Evolutionary conservation across 1,284 basidiomycete species (phyloP), one percentile per base, ranked within the genome.

Genomic region (Heterobasidion annosum): DNA sequence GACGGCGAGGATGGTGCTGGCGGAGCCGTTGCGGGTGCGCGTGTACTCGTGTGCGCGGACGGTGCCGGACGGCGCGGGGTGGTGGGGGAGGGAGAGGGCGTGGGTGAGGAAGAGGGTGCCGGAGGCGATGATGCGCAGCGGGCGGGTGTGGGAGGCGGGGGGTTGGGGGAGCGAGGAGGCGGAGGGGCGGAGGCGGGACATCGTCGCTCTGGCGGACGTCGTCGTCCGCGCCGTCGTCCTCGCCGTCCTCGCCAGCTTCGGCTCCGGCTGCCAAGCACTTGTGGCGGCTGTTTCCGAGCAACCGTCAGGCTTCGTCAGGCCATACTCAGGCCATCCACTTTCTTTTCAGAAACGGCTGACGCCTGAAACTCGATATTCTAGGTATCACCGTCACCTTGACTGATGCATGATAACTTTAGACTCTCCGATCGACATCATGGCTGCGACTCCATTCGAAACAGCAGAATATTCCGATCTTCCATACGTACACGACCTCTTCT

Each of bases 71-170:
- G 83, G 79, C n/a, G 68, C 66, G 1, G 88, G 87, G 58, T 87
- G 77, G 13, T 73, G 65, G 32, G 81, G 78, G 2, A 91, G 63
- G 48, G 73, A 72, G 46, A 91, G 74, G 0, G 80, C 82, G 65
- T 89, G 82, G 1, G 86, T 88, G 48, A 85, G 68, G 65, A 91
- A 91, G 44, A 91, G 74, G 8, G 88, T 87, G 18, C 88, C 88
- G 15, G 84, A 83, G 7, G 85, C 85, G 47, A 91, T 76, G 32
- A 91, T 79, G 47, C 87, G 82, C 19, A 89, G 70, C n/a, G 78
- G 74, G n/a, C 65, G 52, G 0, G 58, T 51, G 5, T 58, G 53
- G 10, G 48, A 51, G 13, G 56, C 34, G 25, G 47, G 40, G 4
- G 48, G 46, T 12, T 52, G 58, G 15, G 54, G 52, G 6, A 54